Evolutionary conservation across 306 rosid genomes (phyloP).

Genomic region (Hippophae tibetana): DNA sequence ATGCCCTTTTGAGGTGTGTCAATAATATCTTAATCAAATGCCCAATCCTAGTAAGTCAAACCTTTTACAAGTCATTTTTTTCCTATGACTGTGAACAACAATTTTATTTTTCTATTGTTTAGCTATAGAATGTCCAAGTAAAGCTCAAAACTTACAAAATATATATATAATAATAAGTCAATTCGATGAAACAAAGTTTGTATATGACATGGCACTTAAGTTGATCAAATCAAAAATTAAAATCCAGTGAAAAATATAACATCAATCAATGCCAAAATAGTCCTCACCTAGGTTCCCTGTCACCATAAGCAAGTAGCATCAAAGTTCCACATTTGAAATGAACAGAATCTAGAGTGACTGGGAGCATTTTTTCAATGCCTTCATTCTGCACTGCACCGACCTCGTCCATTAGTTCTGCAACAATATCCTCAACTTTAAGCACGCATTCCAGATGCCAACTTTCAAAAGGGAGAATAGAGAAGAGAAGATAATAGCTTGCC

Average conservation of each 20-base stretch:
- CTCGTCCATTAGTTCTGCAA: conserved; percentile 39
- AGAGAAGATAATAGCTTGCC: conserved; percentile 33
- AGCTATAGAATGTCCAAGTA: conserved; percentile 1
- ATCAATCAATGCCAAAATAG: conserved; percentile 1
- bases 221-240: no score
- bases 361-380: conserved; percentile 44
- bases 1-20: not conserved
- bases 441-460: conserved; percentile 35
- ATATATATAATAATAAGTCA: not conserved
- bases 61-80: not conserved
- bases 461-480: conserved; percentile 37
- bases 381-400: conserved; percentile 36
- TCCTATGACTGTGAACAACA: not conserved
- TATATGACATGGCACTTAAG: not conserved
- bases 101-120: not conserved
- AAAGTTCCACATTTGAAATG: conserved; percentile 71
- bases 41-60: conserved; percentile 6
- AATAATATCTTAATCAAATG: conserved; percentile 15
- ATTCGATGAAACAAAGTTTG: not conserved
- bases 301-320: conserved; percentile 88
- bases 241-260: no score
- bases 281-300: conserved; percentile 79
- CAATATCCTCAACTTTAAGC: conserved; percentile 38
- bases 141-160: not conserved
- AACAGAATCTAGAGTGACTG: conserved; percentile 73